These are phyloP conservation scores for Solanum etuberosum DNA, from an alignment of 257 asterid genomes.

Conservation along the genomic window DNA sequence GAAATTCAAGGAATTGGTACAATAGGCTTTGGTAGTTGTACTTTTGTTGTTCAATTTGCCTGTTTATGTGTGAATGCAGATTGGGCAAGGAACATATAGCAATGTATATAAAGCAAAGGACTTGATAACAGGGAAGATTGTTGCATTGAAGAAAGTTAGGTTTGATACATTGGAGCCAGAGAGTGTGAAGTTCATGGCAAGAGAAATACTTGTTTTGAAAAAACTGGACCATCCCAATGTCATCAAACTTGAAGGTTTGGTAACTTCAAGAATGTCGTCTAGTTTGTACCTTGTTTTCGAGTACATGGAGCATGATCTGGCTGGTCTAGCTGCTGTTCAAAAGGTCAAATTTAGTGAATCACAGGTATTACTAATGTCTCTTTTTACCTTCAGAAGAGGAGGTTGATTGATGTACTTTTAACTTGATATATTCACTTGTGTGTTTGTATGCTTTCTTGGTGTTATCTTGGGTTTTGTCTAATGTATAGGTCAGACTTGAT, in stretches of 20 bases:
- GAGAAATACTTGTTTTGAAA: constrained; percentile 66
- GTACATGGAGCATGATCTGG: constrained; percentile 96
- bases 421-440: not conserved
- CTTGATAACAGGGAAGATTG: constrained; percentile 73
- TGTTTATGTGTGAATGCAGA: constrained; percentile 25
- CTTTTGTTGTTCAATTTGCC: not conserved
- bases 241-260: constrained; percentile 84
- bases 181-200: constrained; percentile 73
- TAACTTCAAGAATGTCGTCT: constrained; percentile 74
- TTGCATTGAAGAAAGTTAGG: constrained; percentile 87
- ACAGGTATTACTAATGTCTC: constrained; percentile 33
- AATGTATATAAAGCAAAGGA: constrained; percentile 88
- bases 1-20: not conserved
- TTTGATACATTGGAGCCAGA: constrained; percentile 73
- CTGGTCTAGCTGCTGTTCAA: constrained; percentile 75
- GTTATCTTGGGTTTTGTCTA: not conserved
- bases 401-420: not conserved
- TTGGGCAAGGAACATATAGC: constrained; percentile 96
- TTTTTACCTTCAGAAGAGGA: not conserved
- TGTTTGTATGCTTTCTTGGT: not conserved
- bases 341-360: constrained; percentile 56
- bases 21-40: not conserved
- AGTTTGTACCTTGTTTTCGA: constrained; percentile 85
- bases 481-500: not conserved
- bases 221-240: constrained; percentile 82